Percentiles rank a stretch among this genome's conserved stretches.
phyloP scores from a whole-genome alignment of 805 yeast species.

The Wickerhamiella brachini region DNA sequence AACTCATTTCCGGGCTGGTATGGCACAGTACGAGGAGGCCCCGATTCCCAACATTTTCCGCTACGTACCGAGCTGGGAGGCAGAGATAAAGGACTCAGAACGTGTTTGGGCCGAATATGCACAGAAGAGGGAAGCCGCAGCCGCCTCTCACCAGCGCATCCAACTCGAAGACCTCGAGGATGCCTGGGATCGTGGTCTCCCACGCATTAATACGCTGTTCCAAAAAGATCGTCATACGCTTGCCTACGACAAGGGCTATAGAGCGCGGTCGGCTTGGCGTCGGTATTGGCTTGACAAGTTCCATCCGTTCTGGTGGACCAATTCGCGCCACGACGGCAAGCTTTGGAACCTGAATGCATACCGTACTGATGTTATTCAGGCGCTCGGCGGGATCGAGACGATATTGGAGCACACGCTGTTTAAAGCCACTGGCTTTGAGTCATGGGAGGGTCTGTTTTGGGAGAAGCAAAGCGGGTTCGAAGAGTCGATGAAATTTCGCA shows the following conservation, averaged over 20 bases:
- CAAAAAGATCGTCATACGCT: slow-evolving; percentile 90
- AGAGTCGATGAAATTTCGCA: slow-evolving; percentile 87
- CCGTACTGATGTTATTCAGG: slow-evolving; percentile 91
- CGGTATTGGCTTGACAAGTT: slow-evolving; percentile 56
- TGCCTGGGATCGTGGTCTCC: slow-evolving; percentile 94
- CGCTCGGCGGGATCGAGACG: slow-evolving; percentile 93
- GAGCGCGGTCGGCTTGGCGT: slow-evolving; percentile 67
- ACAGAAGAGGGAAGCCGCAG: slow-evolving; percentile 73
- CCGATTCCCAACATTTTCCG: slow-evolving; percentile 87
- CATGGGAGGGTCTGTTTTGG: slow-evolving; percentile 99
- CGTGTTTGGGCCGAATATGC: slow-evolving; percentile 98
- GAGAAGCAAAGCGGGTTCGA: slow-evolving; percentile 96
- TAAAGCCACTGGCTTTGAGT: slow-evolving; percentile 93
- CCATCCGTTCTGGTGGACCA: slow-evolving; percentile 96
- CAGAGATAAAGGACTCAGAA: slow-evolving; percentile 86
- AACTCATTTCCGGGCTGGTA: slow-evolving; percentile 87
- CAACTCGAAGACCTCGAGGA: slow-evolving; percentile 90
- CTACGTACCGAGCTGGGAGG: slow-evolving; percentile 91
- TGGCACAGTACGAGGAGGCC: slow-evolving; percentile 55
- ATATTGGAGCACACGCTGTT: slow-evolving; percentile 89
- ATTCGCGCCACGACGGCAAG: slow-evolving; percentile 85
- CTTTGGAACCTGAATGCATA: slow-evolving; percentile 89
- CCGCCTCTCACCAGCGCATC: slow-evolving; percentile 68
- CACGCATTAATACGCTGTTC: slow-evolving; percentile 86
- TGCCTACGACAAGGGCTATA: slow-evolving; percentile 89